A percentile compares a stretch with the other conserved stretches of the same genome.
These are phyloP conservation scores for Phytopythium kandeliae DNA, from an alignment of 352 stramenopile genomes.

Conservation along the genomic window DNA sequence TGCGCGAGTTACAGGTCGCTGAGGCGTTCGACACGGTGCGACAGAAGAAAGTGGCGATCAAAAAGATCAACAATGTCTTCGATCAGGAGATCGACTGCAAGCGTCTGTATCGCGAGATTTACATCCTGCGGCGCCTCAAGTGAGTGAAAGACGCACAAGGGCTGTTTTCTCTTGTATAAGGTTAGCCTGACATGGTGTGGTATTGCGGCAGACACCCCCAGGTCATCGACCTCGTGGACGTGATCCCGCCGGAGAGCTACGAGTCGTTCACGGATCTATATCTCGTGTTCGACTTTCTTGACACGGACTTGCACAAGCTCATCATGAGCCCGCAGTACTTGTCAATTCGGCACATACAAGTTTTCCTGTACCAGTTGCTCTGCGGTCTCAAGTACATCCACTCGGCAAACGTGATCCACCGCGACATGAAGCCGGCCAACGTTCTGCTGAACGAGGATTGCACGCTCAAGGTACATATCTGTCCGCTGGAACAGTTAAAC, in stretches of 20 bases:
- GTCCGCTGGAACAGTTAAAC: too few relatives aligned
- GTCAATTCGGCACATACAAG: conserved; percentile 94
- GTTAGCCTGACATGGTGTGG: neutral
- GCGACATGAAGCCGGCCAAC: conserved; percentile 88
- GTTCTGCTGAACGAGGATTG: conserved; percentile 87
- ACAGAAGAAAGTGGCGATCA: conserved; percentile 85
- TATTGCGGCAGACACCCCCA: conserved; percentile 46
- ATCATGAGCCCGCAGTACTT: conserved; percentile 92
- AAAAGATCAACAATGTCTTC: conserved; percentile 89
- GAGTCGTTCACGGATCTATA: conserved; percentile 89
- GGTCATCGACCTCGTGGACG: conserved; percentile 79
- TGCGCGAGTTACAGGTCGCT: conserved; percentile 30
- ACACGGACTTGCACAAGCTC: conserved; percentile 93
- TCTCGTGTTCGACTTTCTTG: conserved; percentile 91
- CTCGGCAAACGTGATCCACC: conserved; percentile 87
- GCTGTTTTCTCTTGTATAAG: neutral
- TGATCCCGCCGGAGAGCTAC: conserved; percentile 79
- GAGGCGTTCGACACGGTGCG: conserved; percentile 76
- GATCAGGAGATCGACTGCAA: conserved; percentile 87
- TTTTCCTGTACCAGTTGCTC: conserved; percentile 96
- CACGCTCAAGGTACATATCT: conserved; percentile 61
- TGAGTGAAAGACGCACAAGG: conserved; percentile 15
- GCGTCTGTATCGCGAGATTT: conserved; percentile 82
- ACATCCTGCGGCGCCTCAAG: conserved; percentile 81
- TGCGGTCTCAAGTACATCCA: conserved; percentile 96